A percentile compares a stretch with the other conserved stretches of the same genome.
Evolutionary conservation across 2,329 filamentous ascomycete species (phyloP).

Genomic region (Trematosphaeria pertusa): DNA sequence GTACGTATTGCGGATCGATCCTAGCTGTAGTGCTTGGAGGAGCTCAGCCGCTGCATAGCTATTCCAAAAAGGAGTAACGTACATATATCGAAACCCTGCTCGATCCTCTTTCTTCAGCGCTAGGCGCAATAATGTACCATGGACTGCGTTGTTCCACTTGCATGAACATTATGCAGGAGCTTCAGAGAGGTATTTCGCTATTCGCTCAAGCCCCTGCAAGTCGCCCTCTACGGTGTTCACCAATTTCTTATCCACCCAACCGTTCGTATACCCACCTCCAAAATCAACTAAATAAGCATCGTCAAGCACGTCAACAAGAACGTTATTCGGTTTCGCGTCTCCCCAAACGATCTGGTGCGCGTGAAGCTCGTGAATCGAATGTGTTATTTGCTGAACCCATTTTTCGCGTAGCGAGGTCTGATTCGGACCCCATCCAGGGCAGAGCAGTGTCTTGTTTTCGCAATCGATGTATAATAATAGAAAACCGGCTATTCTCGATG

Average conservation of each 20-base stretch:
- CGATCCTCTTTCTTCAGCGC: too few relatives aligned
- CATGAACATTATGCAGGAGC: too few relatives aligned
- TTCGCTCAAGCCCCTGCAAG: slow-evolving; percentile 32
- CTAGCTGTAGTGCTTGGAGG: too few relatives aligned
- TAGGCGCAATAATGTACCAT: too few relatives aligned
- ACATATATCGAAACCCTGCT: too few relatives aligned
- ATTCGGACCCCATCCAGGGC: slow-evolving; percentile 7
- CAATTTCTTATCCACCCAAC: slow-evolving; percentile 50
- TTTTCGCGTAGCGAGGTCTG: slow-evolving; percentile 11
- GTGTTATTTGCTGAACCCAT: slow-evolving; percentile 12
- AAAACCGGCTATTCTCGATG: slow-evolving; percentile 16
- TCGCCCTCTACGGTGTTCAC: slow-evolving; percentile 48
- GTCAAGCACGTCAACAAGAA: slow-evolving; percentile 48
- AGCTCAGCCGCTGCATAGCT: too few relatives aligned
- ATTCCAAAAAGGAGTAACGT: too few relatives aligned
- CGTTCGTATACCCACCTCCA: slow-evolving; percentile 48
- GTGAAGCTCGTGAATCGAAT: slow-evolving; percentile 18
- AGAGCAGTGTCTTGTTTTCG: slow-evolving; percentile 17
- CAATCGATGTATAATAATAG: slow-evolving; percentile 24
- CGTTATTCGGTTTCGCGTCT: slow-evolving; percentile 42
- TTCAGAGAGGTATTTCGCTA: background rate
- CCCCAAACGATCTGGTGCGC: slow-evolving; percentile 28
- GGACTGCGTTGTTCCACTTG: too few relatives aligned
- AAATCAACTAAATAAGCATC: slow-evolving; percentile 52
- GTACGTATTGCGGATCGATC: too few relatives aligned